Conservation (phyloP, 2,329 filamentous ascomycete species). For the Massarina eburnea region DNA sequence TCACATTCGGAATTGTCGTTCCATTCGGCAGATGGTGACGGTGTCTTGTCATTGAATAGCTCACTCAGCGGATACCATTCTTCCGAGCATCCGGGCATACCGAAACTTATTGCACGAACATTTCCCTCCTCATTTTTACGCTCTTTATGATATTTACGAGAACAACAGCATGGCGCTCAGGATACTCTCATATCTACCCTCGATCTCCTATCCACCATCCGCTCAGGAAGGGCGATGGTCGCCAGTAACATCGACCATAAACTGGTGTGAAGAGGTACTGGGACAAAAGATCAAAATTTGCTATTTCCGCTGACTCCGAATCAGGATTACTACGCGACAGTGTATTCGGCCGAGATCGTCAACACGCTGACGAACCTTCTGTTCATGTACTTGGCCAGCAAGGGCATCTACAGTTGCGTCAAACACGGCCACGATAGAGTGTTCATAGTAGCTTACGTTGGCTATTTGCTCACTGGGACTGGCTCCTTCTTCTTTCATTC, state of each 20-base stretch:
- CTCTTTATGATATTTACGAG: not conserved
- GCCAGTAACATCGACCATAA: constrained; percentile 2
- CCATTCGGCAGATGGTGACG: not conserved
- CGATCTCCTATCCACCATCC: constrained; percentile 54
- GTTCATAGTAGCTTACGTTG: not conserved
- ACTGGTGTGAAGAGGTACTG: constrained; percentile 6
- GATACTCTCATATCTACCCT: constrained; percentile 45
- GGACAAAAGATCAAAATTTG: not conserved
- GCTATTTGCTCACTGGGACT: not conserved
- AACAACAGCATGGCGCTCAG: constrained; percentile 22
- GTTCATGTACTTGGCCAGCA: constrained; percentile 2
- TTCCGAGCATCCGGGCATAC: not conserved
- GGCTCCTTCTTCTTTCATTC: constrained; percentile 4
- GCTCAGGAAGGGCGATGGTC: constrained; percentile 65
- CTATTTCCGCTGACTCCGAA: not conserved
- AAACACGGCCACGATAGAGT: constrained; percentile 3
- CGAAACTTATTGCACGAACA: not conserved
- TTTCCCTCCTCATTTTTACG: not conserved
- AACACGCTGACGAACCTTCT: constrained; percentile 4
- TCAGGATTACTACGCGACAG: constrained; percentile 3
- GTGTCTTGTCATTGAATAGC: not conserved
- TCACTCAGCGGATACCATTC: not conserved
- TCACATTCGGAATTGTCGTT: not conserved
- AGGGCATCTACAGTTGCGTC: constrained; percentile 3
- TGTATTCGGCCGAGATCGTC: constrained; percentile 2